These are phyloP conservation scores for Nakazawaea siamensis DNA, from an alignment of 805 yeast genomes.

Conservation along the genomic window DNA sequence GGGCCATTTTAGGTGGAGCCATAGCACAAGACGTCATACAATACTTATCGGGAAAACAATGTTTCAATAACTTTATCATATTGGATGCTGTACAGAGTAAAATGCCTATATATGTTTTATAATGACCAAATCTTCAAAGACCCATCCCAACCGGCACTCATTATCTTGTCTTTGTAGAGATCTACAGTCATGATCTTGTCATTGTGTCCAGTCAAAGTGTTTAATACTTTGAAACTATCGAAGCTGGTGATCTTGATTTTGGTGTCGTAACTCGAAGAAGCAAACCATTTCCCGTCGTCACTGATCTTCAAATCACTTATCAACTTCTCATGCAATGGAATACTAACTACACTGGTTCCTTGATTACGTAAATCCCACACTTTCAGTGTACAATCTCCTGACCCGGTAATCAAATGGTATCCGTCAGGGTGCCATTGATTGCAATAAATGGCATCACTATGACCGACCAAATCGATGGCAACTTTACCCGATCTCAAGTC, in stretches of 20 bases:
- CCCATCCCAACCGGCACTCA: slow-evolving; percentile 81
- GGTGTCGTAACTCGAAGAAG: slow-evolving; percentile 65
- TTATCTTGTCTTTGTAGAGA: slow-evolving; percentile 31
- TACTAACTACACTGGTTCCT: slow-evolving; percentile 26
- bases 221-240: slow-evolving; percentile 60
- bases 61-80: slow-evolving; percentile 73
- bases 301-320: slow-evolving; percentile 59
- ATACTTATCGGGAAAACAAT: slow-evolving; percentile 55
- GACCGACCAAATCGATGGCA: slow-evolving; percentile 53
- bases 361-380: slow-evolving; percentile 75
- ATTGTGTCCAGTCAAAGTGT: slow-evolving; percentile 44
- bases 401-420: slow-evolving; percentile 67
- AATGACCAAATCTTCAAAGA: slow-evolving; percentile 56
- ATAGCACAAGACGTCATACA: slow-evolving; percentile 88
- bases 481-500: slow-evolving; percentile 75
- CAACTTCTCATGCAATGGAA: slow-evolving; percentile 70
- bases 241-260: slow-evolving; percentile 52
- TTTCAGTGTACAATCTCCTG: slow-evolving; percentile 73
- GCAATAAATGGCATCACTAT: slow-evolving; percentile 62
- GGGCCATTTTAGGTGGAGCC: slow-evolving; percentile 86
- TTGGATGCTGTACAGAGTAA: slow-evolving; percentile 65
- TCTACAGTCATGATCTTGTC: slow-evolving; percentile 75
- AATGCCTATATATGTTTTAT: slow-evolving; percentile 67
- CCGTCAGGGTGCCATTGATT: slow-evolving; percentile 76
- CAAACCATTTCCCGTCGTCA: slow-evolving; percentile 23